Evolutionary conservation across 768 basidiomycete species (phyloP).

Genomic region (Astraeus odoratus): DNA sequence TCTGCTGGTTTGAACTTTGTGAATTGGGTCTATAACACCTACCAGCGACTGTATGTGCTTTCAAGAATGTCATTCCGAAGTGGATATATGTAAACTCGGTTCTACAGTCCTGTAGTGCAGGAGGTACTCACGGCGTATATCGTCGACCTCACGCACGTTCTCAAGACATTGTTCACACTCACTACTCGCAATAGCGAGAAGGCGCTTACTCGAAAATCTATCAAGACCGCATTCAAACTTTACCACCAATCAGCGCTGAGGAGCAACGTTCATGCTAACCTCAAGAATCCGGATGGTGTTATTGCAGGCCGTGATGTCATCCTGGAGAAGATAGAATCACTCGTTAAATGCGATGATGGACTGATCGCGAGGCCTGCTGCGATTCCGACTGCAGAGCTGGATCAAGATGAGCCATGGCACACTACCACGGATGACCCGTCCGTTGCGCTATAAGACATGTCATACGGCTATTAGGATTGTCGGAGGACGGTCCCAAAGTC

Average conservation of each 20-base stretch:
- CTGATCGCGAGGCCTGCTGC: no score
- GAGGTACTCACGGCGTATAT: constrained; percentile 19
- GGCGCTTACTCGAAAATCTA: not conserved
- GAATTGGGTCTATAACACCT: not conserved
- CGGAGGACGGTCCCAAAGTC: no score
- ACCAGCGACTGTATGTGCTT: not conserved
- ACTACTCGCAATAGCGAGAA: not conserved
- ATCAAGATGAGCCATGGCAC: no score
- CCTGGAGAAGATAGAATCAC: not conserved
- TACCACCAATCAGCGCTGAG: not conserved
- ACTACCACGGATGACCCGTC: no score
- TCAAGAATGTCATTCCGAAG: not conserved
- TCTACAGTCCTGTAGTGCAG: constrained; percentile 1
- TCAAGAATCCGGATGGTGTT: not conserved
- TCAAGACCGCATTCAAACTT: not conserved
- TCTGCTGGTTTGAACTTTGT: not conserved
- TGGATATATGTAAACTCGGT: not conserved
- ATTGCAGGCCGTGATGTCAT: not conserved
- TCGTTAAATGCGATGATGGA: no score
- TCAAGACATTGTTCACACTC: constrained; percentile 13
- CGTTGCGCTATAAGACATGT: no score
- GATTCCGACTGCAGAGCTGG: no score
- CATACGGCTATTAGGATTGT: no score
- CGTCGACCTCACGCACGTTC: constrained; percentile 18
- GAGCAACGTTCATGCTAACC: not conserved